Evolutionary conservation across 106 monocot genomes (phyloP), one percentile per base, ranked within the genome.

Genomic region (Vanilla planifolia): DNA sequence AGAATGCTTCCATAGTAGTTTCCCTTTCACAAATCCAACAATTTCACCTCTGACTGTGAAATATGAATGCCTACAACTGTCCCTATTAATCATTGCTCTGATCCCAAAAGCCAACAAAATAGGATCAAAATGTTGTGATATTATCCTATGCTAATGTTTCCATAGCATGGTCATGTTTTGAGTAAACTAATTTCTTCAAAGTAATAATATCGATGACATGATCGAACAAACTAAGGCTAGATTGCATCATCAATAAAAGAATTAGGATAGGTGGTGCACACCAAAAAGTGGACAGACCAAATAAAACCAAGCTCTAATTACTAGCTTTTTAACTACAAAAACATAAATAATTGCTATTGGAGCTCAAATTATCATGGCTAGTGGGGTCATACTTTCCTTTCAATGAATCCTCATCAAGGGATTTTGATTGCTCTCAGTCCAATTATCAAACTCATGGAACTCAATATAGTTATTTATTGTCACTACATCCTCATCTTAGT

Each of bases 21-120:
- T 79, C 55, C 80, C 76, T 85, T 85, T 76, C 85, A 85, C 80
- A 85, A 85, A 85, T 85, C 79, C 79, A 85, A 79, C 72, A 85
- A 85, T 85, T 79, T 85, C 85, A 76, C 79, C 79, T 84, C 75
- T 75, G 75, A 84, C 79, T 75, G 75, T 84, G 79, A 60, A 69
- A 60, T 69, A 69, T 48, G 59, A 48, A 48, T 48, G 48, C 69
- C 69, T n/a, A n/a, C 48, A 16, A 69, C 20, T 50, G 44, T 66
- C 66, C 66, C 51, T 40, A 19, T 64, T 64, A 64, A 64, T 64
- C 48, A 64, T 64, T 50, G n/a, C 64, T 48, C 5, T 36, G 64
- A 64, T 64, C 64, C 48, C 23, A 23, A 64, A 35, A 34, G 64
- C 48, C 64, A 64, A 64, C 64, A 64, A 33, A 64, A 64, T 64